Evolutionary conservation across 192 early-diverging fungal genomes (phyloP).

Genomic region (Coemansia sp.): DNA sequence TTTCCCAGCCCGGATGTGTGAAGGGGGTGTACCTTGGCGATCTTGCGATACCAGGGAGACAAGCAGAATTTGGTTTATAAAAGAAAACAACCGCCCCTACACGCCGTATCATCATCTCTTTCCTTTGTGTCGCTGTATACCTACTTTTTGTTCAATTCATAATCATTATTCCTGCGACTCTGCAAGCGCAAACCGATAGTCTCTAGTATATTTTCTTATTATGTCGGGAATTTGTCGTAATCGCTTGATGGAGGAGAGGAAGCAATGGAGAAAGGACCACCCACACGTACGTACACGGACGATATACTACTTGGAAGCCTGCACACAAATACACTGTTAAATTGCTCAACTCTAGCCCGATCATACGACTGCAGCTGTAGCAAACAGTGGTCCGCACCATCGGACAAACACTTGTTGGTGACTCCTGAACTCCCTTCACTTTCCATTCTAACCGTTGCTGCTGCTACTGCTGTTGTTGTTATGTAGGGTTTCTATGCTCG

Average conservation of each 20-base stretch:
- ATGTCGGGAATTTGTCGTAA: conserved; percentile 73
- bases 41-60: too few relatives aligned
- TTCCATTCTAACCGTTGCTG: conserved; percentile 6
- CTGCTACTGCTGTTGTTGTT: not conserved
- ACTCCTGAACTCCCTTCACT: not conserved
- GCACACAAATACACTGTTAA: conserved; percentile 31
- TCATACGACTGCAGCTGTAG: not conserved
- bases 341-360: conserved; percentile 73
- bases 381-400: not conserved
- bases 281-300: conserved; percentile 48
- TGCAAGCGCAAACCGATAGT: not conserved
- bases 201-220: not conserved
- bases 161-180: not conserved
- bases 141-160: not conserved
- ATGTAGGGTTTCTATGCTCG: conserved; percentile 84
- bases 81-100: too few relatives aligned
- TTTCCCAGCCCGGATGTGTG: not conserved
- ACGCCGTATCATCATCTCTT: too few relatives aligned
- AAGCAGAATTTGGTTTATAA: too few relatives aligned
- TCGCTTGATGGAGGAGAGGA: conserved; percentile 89
- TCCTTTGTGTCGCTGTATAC: too few relatives aligned
- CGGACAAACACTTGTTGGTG: not conserved
- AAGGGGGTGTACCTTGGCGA: too few relatives aligned
- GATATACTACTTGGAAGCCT: not conserved
- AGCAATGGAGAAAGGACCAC: conserved; percentile 98